phyloP scores from a whole-genome alignment of 108 stramenopile genomes.

The Schizochytrium sp. region DNA sequence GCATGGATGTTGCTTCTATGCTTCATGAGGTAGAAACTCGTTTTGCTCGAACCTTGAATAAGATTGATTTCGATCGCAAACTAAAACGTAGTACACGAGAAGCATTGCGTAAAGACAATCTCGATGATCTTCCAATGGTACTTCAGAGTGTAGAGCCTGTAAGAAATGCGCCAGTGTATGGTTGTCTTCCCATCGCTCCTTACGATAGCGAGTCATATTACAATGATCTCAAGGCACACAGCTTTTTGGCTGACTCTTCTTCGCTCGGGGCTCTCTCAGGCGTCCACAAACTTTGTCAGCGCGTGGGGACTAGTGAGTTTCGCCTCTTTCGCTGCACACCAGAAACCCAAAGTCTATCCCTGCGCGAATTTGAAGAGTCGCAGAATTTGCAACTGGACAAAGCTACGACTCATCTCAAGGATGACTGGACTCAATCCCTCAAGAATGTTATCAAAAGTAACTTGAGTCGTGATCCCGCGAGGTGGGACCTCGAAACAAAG shows the following conservation, averaged over 20 bases:
- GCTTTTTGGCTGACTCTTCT: conserved; percentile 13
- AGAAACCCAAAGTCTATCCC: conserved; percentile 16
- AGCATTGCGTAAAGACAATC: conserved; percentile 2
- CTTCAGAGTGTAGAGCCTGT: not conserved
- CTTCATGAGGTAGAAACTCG: conserved; percentile 65
- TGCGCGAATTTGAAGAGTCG: conserved; percentile 53
- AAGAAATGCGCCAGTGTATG: not conserved
- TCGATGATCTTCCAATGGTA: conserved; percentile 13
- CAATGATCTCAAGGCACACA: not conserved
- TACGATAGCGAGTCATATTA: not conserved
- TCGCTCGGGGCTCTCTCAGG: not conserved
- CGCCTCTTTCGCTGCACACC: not conserved
- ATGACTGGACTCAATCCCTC: conserved; percentile 48
- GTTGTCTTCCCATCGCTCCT: not conserved
- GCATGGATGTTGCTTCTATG: conserved; percentile 33
- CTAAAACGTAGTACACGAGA: conserved; percentile 61
- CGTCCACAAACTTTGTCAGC: conserved; percentile 28
- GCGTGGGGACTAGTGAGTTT: not conserved
- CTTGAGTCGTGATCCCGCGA: conserved; percentile 30
- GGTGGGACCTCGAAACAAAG: conserved; percentile 62
- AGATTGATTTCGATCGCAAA: conserved; percentile 67
- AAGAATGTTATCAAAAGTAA: conserved; percentile 6
- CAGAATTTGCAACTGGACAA: not conserved
- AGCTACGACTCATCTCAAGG: not conserved
- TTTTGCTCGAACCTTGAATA: conserved; percentile 74